Base-by-base conservation (phyloP, 495 filamentous ascomycete genomes). In the Hyphodiscus hymeniophilus region DNA sequence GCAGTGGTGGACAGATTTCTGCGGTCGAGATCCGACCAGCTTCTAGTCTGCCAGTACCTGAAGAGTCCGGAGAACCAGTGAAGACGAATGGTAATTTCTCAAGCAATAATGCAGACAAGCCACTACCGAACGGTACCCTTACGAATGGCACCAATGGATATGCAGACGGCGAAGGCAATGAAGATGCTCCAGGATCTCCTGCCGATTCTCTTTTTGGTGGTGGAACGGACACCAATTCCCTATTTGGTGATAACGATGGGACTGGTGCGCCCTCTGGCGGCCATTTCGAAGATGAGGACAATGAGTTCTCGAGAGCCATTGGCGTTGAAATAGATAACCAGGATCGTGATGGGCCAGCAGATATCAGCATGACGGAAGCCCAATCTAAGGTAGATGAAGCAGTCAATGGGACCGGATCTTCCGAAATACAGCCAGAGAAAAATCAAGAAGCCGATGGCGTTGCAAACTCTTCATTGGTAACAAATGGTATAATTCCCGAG, bases 1-100 rank as follows among this genome's bases (percentile, higher is more conserved):
- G 84, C 18, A 85, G 74, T 54, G 87, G 84, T 3, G 72, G 83
- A 1, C 92, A 99, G 57, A 88, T 99, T 44, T 91, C 85, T 11
- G 76, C 88, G 10, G 77, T 99, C 42, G 89, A 95, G 61, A 76
- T 85, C 31, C 78, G 92, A 8, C 89, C 92, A n/a, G 66, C 81
- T 30, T 87, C 82, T 17, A 82, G 72, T 45, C 63, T 87, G 1
- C 77, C 85, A 2, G 74, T 95, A 5, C 90, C 90, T 0, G 74
- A 75, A 45, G 82, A 86, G 55, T 81, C 83, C 6, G 71, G 75
- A 32, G 77, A 85, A 17, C 51, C 69, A 7, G 64, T 68, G 6
- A 59, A 73, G 7, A 60, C 69, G 0, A 87, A 79, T 57, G 82
- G 82, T 18, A 89, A 82, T 0, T 84, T 85, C 48, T 75, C 79